These are phyloP conservation scores for Alternaria gaisen DNA, from an alignment of 2,329 filamentous ascomycete species.

Conservation along the genomic window DNA sequence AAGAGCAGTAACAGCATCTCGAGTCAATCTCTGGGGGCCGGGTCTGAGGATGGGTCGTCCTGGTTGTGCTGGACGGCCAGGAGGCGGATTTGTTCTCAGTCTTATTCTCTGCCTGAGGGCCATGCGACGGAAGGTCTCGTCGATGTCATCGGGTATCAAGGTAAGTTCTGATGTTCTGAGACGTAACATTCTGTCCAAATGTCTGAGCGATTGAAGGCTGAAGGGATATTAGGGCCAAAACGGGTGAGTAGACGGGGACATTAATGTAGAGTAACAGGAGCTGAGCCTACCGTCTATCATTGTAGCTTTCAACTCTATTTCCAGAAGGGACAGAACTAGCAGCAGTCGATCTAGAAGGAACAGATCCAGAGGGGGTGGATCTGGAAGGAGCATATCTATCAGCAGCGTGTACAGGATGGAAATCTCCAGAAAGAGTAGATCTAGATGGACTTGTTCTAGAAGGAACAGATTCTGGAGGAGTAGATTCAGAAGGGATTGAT, in stretches of 20 bases:
- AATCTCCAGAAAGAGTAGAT: background rate
- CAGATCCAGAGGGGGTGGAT: background rate
- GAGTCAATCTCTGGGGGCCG: constrained; percentile 43
- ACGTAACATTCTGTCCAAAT: constrained; percentile 43
- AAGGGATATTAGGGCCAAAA: constrained; percentile 27
- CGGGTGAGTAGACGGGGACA: background rate
- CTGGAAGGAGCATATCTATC: background rate
- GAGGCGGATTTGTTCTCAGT: constrained; percentile 7
- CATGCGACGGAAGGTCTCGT: constrained; percentile 46
- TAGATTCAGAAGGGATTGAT: background rate
- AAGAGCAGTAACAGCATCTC: constrained; percentile 39
- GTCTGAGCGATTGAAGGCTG: constrained; percentile 9
- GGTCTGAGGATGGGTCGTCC: constrained; percentile 36
- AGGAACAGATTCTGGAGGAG: background rate
- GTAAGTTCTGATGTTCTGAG: constrained; percentile 48
- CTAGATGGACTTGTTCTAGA: background rate
- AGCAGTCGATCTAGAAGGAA: background rate
- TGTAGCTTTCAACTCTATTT: background rate
- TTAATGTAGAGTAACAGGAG: background rate
- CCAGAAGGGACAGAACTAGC: background rate
- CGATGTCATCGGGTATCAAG: constrained; percentile 48
- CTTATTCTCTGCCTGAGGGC: constrained; percentile 32
- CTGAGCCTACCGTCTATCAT: background rate
- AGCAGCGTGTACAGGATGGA: background rate
- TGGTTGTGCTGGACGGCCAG: constrained; percentile 12